Conservation (phyloP, 306 rosid genomes). For the Vigna trinervia region DNA sequence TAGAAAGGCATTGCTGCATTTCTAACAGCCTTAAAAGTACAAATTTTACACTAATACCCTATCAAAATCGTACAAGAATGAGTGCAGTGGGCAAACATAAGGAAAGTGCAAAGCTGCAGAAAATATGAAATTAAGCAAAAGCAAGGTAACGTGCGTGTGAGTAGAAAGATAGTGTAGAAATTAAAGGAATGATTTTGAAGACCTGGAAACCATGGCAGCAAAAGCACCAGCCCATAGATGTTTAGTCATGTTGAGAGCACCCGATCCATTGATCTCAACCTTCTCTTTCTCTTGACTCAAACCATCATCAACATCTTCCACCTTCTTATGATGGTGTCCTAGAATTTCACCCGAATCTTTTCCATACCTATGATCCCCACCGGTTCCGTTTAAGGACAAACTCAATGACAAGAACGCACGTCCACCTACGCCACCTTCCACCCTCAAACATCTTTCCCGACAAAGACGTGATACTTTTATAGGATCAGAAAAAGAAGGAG, state of each 20-base stretch:
- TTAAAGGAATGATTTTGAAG: not conserved
- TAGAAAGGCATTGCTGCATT: not conserved
- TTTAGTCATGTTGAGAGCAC: conserved; percentile 81
- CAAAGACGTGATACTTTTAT: conserved; percentile 42
- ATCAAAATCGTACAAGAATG: not conserved
- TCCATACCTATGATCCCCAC: conserved; percentile 54
- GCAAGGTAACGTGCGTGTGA: not conserved
- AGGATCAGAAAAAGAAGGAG: conserved; percentile 23
- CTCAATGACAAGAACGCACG: conserved; percentile 70
- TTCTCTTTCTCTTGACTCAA: conserved; percentile 45
- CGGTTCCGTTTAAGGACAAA: conserved; percentile 65
- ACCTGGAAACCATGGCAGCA: conserved; percentile 99
- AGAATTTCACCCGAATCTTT: conserved; percentile 54
- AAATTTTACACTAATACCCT: not conserved
- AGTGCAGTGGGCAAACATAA: not conserved
- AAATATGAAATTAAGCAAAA: not conserved
- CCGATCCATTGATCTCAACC: conserved; percentile 50
- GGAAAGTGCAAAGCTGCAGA: not conserved
- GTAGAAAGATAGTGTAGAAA: not conserved
- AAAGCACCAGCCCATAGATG: conserved; percentile 94
- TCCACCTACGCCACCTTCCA: conserved; percentile 29
- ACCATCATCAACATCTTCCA: conserved; percentile 40
- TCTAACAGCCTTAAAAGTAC: not conserved
- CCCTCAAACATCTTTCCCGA: conserved; percentile 41
- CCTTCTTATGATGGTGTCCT: conserved; percentile 54